Evolutionary conservation across 2,329 filamentous ascomycete species (phyloP).

Genomic region (Elsinoe necatrix): DNA sequence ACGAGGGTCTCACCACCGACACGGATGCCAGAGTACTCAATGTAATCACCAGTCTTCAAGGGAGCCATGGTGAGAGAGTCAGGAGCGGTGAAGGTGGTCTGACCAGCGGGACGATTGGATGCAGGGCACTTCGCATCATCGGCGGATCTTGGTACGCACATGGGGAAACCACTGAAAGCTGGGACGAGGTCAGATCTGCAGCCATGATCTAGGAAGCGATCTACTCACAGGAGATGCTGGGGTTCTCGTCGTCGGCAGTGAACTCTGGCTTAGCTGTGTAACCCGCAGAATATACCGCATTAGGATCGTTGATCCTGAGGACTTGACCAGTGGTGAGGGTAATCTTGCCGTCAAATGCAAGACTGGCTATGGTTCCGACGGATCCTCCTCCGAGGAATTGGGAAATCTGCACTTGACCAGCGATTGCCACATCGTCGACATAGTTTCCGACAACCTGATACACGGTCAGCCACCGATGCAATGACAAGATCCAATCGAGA

Average conservation of each 20-base stretch:
- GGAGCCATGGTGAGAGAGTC: constrained; percentile 36
- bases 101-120: constrained; percentile 30
- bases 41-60: constrained; percentile 34
- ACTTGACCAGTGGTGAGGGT: constrained; percentile 31
- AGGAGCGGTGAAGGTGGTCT: constrained; percentile 26
- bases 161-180: constrained; percentile 43
- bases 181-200: constrained; percentile 19
- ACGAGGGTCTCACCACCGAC: constrained; percentile 30
- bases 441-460: constrained; percentile 34
- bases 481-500: not conserved
- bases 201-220: not conserved
- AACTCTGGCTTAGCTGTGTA: constrained; percentile 35
- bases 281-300: constrained; percentile 20
- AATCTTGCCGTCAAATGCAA: constrained; percentile 29
- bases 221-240: constrained; percentile 25
- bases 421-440: constrained; percentile 31
- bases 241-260: constrained; percentile 43
- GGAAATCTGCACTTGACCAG: constrained; percentile 33
- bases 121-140: constrained; percentile 31
- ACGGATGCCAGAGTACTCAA: constrained; percentile 34
- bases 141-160: constrained; percentile 42
- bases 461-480: constrained; percentile 16
- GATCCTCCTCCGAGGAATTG: constrained; percentile 32
- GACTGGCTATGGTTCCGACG: constrained; percentile 31
- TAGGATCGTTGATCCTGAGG: constrained; percentile 22